Conservation (phyloP, 768 basidiomycete species). For the Amanita muscaria region DNA sequence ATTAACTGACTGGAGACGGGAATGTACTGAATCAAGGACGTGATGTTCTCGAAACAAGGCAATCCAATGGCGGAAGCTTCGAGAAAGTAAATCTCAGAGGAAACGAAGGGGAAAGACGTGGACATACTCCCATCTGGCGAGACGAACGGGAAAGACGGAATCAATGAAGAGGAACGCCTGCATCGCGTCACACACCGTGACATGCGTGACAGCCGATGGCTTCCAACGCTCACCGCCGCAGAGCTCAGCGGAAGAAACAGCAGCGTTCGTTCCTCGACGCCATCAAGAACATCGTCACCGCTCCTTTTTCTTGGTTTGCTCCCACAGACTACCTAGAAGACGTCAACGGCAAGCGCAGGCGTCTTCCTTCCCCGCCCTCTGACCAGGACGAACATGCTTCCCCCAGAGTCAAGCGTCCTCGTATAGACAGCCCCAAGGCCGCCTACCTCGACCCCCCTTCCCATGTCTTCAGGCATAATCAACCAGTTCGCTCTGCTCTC, state of each 20-base stretch:
- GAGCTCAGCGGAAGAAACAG: constrained; percentile 20
- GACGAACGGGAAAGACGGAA: constrained; percentile 67
- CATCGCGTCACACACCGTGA: constrained; percentile 13
- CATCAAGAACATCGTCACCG: constrained; percentile 59
- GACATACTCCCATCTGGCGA: constrained; percentile 68
- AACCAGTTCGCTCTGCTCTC: constrained; percentile 28
- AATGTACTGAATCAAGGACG: constrained; percentile 40
- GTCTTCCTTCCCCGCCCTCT: constrained; percentile 22
- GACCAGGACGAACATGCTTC: constrained; percentile 22
- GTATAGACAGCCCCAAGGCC: constrained; percentile 40
- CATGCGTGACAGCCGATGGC: constrained; percentile 30
- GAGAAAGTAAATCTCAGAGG: background rate
- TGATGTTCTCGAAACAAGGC: constrained; percentile 51
- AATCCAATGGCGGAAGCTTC: constrained; percentile 55
- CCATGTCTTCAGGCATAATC: constrained; percentile 29
- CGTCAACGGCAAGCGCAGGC: constrained; percentile 47
- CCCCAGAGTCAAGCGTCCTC: constrained; percentile 41
- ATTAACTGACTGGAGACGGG: constrained; percentile 42
- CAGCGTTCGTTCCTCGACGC: constrained; percentile 45
- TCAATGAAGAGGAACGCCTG: constrained; percentile 65
- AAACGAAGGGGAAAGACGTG: background rate
- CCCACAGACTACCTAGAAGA: constrained; percentile 41
- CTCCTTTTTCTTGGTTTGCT: constrained; percentile 51
- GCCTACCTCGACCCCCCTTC: constrained; percentile 50
- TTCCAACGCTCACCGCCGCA: constrained; percentile 22